Evolutionary conservation across 2,329 filamentous ascomycete genomes (phyloP).

Genomic region (Nigrospora osmanthi): DNA sequence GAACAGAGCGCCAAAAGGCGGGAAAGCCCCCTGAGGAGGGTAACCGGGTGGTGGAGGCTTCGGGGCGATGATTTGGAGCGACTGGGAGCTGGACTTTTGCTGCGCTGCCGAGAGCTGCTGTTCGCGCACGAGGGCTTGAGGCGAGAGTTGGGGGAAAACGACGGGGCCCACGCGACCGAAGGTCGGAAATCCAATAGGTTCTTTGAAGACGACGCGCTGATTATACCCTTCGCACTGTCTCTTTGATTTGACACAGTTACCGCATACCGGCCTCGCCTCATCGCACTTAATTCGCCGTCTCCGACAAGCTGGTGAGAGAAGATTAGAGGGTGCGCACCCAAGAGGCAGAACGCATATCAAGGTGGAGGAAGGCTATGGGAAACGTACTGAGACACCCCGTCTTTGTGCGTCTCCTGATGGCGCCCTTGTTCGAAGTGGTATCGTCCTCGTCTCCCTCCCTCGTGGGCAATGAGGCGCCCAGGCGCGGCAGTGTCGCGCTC

Average conservation of each 20-base stretch:
- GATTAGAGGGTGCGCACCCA: slow-evolving; percentile 7
- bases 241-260: slow-evolving; percentile 82
- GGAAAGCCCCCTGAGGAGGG: slow-evolving; percentile 8
- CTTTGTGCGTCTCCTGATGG: slow-evolving; percentile 69
- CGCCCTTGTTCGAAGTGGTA: slow-evolving; percentile 35
- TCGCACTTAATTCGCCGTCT: slow-evolving; percentile 96
- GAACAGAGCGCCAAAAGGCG: slow-evolving; percentile 8
- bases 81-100: slow-evolving; percentile 28
- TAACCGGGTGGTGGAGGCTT: slow-evolving; percentile 35
- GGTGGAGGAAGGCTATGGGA: slow-evolving; percentile 2
- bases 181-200: slow-evolving; percentile 52
- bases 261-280: slow-evolving; percentile 75
- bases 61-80: slow-evolving; percentile 41
- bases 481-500: slow-evolving; percentile 12
- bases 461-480: slow-evolving; percentile 22
- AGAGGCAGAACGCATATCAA: neutral
- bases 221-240: slow-evolving; percentile 78
- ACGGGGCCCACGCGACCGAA: slow-evolving; percentile 35
- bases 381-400: slow-evolving; percentile 81
- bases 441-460: slow-evolving; percentile 28
- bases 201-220: slow-evolving; percentile 73
- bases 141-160: slow-evolving; percentile 34
- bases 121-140: slow-evolving; percentile 34
- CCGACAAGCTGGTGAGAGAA: slow-evolving; percentile 60
- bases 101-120: slow-evolving; percentile 33